These are phyloP conservation scores for Xylariaceae sp. DNA, from an alignment of 2,329 filamentous ascomycete species.

Conservation along the genomic window DNA sequence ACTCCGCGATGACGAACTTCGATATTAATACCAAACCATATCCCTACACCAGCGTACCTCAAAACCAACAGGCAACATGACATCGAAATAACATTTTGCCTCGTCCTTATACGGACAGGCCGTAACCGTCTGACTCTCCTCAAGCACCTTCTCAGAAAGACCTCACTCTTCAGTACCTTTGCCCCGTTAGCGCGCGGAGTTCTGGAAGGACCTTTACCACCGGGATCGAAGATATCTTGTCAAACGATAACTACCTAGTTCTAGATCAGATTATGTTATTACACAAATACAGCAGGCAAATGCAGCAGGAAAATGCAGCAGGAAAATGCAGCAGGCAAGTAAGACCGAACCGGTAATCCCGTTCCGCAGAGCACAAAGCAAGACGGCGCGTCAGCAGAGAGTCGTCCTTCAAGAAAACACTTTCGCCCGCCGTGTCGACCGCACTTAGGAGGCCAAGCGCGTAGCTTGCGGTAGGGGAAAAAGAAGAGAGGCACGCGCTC, in stretches of 20 bases:
- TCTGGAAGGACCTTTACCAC: too few species aligned
- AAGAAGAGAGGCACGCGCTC: conserved; percentile 26
- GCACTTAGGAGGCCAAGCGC: conserved; percentile 10
- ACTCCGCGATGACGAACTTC: conserved; percentile 49
- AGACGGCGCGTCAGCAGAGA: conserved; percentile 38
- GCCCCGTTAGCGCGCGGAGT: too few species aligned
- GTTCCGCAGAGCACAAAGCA: conserved; percentile 56
- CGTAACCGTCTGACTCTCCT: conserved; percentile 47
- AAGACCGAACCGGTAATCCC: conserved; percentile 52
- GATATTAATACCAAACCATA: conserved; percentile 56
- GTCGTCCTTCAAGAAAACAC: too few species aligned
- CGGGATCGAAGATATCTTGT: too few species aligned
- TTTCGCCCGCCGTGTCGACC: too few species aligned
- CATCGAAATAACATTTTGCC: conserved; percentile 53
- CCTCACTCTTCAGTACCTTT: too few species aligned
- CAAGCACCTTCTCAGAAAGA: conserved; percentile 34
- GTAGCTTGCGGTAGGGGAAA: conserved; percentile 14
- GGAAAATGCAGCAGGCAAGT: conserved; percentile 51
- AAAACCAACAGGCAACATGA: conserved; percentile 40
- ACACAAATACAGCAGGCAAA: conserved; percentile 31
- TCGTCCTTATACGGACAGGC: conserved; percentile 63
- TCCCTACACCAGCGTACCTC: conserved; percentile 34
- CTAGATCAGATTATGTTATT: too few species aligned
- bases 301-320: conserved; percentile 42
- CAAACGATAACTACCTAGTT: too few species aligned